phyloP scores from a whole-genome alignment of 441 rosid genomes.

The Hypseocharis bilobata region DNA sequence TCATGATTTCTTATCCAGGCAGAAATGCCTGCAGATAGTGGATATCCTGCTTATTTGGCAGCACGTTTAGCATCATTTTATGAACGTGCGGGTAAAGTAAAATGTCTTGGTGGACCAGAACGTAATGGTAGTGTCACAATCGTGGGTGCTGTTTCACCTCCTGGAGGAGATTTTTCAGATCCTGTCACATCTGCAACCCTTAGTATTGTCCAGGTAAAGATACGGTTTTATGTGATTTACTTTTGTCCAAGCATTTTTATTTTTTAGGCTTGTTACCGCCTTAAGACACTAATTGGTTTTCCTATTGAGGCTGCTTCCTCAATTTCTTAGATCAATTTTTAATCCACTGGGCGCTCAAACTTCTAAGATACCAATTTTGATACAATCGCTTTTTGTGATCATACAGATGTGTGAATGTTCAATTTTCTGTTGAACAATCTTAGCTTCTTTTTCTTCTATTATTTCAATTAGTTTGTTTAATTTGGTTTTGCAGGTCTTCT shows the following conservation, averaged over 20 bases:
- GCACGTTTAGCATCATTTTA: slow-evolving; percentile 96
- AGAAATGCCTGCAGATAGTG: slow-evolving; percentile 99
- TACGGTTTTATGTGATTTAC: slow-evolving; percentile 6
- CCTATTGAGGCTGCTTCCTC: neutral
- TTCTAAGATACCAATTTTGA: neutral
- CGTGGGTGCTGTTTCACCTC: slow-evolving; percentile 99
- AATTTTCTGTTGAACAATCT: neutral
- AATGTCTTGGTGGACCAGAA: slow-evolving; percentile 95
- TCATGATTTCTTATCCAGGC: slow-evolving; percentile 50
- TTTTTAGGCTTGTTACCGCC: neutral
- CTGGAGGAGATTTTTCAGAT: slow-evolving; percentile 99
- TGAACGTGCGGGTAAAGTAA: slow-evolving; percentile 98
- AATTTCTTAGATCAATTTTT: neutral
- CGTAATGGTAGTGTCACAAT: slow-evolving; percentile 97
- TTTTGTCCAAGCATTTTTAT: neutral
- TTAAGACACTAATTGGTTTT: no score
- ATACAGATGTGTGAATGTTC: neutral
- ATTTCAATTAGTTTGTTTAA: neutral
- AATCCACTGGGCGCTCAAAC: no score
- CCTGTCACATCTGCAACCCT: slow-evolving; percentile 99
- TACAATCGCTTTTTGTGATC: no score
- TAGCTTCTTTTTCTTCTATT: neutral
- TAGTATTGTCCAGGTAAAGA: slow-evolving; percentile 84
- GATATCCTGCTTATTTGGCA: slow-evolving; percentile 97
- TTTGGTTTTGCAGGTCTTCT: slow-evolving; percentile 58